Evolutionary conservation across 345 rosid genomes (phyloP).

Genomic region (Sisymbrium altissimum): DNA sequence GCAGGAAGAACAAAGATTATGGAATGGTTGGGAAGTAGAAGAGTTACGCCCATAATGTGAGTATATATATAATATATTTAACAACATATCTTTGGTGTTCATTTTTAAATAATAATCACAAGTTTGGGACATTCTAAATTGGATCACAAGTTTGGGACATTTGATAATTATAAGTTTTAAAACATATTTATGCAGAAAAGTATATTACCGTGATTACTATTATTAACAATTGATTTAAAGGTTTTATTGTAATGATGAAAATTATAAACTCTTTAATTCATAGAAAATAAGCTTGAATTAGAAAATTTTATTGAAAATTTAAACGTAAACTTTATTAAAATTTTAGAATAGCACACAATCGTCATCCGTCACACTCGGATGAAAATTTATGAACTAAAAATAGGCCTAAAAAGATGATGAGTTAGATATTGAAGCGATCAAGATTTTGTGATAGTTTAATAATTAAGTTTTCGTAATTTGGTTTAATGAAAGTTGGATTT

Average conservation of each 20-base stretch:
- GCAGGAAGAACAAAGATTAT: conserved; percentile 10
- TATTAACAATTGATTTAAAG: not conserved
- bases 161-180: not conserved
- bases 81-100: conserved; percentile 9
- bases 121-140: conserved; percentile 17
- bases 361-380: not conserved
- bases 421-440: not conserved
- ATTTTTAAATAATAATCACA: conserved; percentile 14
- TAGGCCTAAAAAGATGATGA: not conserved
- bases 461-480: not conserved
- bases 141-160: conserved; percentile 25
- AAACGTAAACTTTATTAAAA: not conserved
- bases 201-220: not conserved
- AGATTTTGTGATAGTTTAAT: not conserved
- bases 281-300: not conserved
- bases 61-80: conserved; percentile 15
- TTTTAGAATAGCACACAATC: not conserved
- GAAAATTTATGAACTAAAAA: not conserved
- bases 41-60: conserved; percentile 9
- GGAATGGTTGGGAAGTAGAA: conserved; percentile 2
- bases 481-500: no score
- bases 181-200: not conserved
- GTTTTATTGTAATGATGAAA: not conserved
- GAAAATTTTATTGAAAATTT: not conserved
- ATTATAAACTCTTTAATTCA: not conserved